Evolutionary conservation across 352 stramenopile genomes (phyloP).

Genomic region (Pelagophyceae sp.): DNA sequence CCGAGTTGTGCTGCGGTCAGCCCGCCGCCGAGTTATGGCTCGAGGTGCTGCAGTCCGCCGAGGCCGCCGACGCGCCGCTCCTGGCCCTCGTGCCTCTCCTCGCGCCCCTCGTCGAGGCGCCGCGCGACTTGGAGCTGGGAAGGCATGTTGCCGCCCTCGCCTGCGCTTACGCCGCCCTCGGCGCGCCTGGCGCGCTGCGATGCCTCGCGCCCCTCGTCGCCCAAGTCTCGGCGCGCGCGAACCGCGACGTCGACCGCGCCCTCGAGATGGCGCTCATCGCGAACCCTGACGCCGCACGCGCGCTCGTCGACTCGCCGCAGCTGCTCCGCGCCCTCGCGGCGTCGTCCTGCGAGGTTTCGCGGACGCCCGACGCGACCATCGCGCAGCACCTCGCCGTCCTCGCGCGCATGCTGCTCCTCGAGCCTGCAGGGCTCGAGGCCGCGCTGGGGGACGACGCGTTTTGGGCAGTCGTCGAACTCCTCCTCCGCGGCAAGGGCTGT

Average conservation of each 20-base stretch:
- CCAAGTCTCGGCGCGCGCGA: background rate
- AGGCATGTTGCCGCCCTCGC: background rate
- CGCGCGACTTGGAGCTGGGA: background rate
- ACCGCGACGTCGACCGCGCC: background rate
- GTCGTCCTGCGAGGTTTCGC: background rate
- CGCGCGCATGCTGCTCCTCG: background rate
- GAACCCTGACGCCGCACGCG: background rate
- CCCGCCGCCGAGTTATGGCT: background rate
- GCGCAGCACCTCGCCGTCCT: conserved; percentile 6
- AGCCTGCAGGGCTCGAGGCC: background rate
- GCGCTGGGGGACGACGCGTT: background rate
- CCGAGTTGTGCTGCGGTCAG: background rate
- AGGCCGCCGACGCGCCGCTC: background rate
- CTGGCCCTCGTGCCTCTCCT: background rate
- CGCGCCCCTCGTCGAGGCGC: background rate
- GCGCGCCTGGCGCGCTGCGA: background rate
- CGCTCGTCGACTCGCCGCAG: background rate
- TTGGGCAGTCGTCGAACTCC: background rate
- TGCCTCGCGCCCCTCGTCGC: background rate
- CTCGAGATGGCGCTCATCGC: background rate
- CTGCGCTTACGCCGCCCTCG: background rate
- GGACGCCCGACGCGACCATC: background rate
- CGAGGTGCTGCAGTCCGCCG: background rate
- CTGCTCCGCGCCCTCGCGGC: background rate
- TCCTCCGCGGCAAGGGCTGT: background rate